Base-by-base conservation (phyloP, 2,329 filamentous ascomycete species). In the Penicillium sp. region DNA sequence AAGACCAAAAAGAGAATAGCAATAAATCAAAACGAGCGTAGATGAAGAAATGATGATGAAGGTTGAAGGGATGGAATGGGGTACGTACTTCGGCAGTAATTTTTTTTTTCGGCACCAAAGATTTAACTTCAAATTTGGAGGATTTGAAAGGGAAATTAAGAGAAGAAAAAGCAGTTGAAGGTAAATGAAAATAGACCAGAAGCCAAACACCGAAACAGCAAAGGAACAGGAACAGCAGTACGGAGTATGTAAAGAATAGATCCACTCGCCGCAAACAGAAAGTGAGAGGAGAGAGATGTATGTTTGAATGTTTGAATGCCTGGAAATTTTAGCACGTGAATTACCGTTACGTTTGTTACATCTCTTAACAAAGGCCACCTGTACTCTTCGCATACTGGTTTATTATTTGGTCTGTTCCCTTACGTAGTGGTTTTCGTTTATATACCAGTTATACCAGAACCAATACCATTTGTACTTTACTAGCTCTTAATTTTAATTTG, bases 1-100 rank as follows among this genome's bases (percentile, higher is more conserved):
- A 52, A 25, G 47, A 37, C 42, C 42, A 47, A 58, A 63, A 62
- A 60, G 50, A 38, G 49, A 38, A 54, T 42, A 47, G 29, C 29
- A 42, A 53, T n/a, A 37, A 41, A 40, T 12, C n/a, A 25, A 27
- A 60, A 55, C 57, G 61, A 65, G 54, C 27, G 56, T 61, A 50
- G 55, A 64, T 65, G 62, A 63, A 66, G 62, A 64, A 67, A 67
- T 62, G 61, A 67, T 61, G 62, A 66, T 64, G 61, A 50, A 60
- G 58, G 61, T 59, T 45, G 56, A 57, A 65, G 59, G 61, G 63
- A 62, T 64, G 62, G 58, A 65, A 59, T 62, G 61, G 50, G 57
- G 53, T 56, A 63, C 61, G 59, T 66, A 66, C 63, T 60, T 56
- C 60, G 43, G 52, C 33, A 43, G 25, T 56, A 38, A 41, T 50